Evolutionary conservation across 2,329 filamentous ascomycete species (phyloP), one percentile per base, ranked within the genome.

Genomic region (Talaromyces sp.): DNA sequence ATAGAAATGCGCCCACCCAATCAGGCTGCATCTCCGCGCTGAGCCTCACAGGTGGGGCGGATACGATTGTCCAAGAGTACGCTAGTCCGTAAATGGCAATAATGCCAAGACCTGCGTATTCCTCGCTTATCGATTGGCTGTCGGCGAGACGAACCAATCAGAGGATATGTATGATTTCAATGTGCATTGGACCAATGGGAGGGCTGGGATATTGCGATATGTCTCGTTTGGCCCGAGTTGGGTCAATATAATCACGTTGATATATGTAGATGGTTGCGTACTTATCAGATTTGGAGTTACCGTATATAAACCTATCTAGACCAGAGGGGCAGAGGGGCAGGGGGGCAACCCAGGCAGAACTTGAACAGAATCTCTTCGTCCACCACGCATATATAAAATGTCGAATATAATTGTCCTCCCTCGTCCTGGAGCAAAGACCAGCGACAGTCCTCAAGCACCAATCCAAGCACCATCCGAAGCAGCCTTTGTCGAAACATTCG

Each of bases 381-480:
- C 15, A 27, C 13, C 34, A 53, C 15, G 3, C 2, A 53, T n/a
- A 40, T 53, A 38, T 27, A 64, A 38, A 25, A 64, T 64, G 63
- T 25, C 63, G 43, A 45, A 60, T 17, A 6, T 38, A 27, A 7
- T 60, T 13, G 45, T 64, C 27, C 36, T 64, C 17, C 63, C 63
- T 31, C 63, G 63, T 43, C 63, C 63, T 2, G 56, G 56, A 13
- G 15, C 62, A 11, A 8, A 43, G n/a, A 8, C 34, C 6, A 22
- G 10, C 34, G 45, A 54, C 11, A 22, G 5, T 3, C 34, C 10
- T 1, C 51, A 17, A 6, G 45, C 19, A 11, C 25, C 69, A 38
- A 70, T 74, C 43, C 67, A 59, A 58, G 72, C 70, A 15, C 72
- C 72, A 58, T 68, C 69, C 5, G 72, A 74, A 70, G 56, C 66